Evolutionary conservation across 2,329 filamentous ascomycete species (phyloP).

Genomic region (Dendryphion nanum): DNA sequence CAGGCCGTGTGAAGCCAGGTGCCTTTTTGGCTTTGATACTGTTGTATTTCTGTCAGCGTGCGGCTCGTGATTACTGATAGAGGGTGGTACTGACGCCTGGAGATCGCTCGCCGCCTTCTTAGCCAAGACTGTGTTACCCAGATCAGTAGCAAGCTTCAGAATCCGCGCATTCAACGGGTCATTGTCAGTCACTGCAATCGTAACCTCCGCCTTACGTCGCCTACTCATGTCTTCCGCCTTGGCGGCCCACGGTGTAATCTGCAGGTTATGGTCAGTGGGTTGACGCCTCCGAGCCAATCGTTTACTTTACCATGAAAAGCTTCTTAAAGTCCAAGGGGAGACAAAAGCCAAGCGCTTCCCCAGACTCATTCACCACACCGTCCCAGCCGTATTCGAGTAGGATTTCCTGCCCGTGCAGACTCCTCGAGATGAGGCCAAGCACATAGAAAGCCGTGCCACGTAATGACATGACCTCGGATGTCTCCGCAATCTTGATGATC

Average conservation of each 20-base stretch:
- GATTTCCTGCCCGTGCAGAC: constrained; percentile 88
- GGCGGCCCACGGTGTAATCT: constrained; percentile 41
- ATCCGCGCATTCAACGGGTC: constrained; percentile 71
- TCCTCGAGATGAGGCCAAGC: constrained; percentile 86
- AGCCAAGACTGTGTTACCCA: constrained; percentile 90
- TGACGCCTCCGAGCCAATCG: too few relatives aligned
- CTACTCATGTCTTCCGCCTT: constrained; percentile 28
- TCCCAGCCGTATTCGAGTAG: constrained; percentile 90
- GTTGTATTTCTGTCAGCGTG: constrained; percentile 25
- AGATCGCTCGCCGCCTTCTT: constrained; percentile 84
- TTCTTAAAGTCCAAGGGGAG: constrained; percentile 76
- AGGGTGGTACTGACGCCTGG: constrained; percentile 48
- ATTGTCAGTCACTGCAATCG: constrained; percentile 59
- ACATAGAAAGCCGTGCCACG: constrained; percentile 97
- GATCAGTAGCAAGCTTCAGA: constrained; percentile 77
- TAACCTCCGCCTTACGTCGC: constrained; percentile 40
- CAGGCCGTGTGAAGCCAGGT: constrained; percentile 70
- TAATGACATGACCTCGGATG: constrained; percentile 85
- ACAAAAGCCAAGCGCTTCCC: constrained; percentile 82
- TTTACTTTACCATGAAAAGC: constrained; percentile 69
- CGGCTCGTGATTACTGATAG: not conserved
- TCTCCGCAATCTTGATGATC: constrained; percentile 85
- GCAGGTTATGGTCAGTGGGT: constrained; percentile 1
- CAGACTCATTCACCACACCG: constrained; percentile 78
- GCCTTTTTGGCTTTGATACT: constrained; percentile 74